Base-by-base conservation (phyloP, 768 basidiomycete species). In the Kwoniella sp. region DNA sequence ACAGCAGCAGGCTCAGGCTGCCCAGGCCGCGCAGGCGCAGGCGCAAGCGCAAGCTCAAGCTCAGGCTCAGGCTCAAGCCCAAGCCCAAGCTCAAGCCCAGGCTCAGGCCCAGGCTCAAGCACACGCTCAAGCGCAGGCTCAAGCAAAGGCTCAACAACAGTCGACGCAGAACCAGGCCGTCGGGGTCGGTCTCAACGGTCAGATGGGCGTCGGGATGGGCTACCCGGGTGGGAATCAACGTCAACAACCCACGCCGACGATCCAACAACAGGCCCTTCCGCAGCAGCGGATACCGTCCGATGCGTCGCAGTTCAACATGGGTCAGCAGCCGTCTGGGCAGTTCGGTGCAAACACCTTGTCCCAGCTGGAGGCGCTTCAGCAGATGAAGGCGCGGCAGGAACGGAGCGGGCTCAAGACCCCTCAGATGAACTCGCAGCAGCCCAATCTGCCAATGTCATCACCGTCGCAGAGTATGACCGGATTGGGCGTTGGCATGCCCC, bases 321-420 rank as follows among this genome's bases (percentile, higher is more conserved):
- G 45, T 25, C 50, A 41, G n/a, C 36, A 52, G 39, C 46, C 41
- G 15, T 19, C 32, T 12, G 41, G 25, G 8, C 43, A 46, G 27
- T 46, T 31, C 32, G n/a, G n/a, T n/a, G 40, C 45, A 3, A 50
- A 49, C n/a, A 42, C 41, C 10, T 56, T 46, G 57, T 62, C 45
- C 47, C 57, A 68, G 37, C 52, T 68, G 25, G 60, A 64, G 49
- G 63, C 63, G 66, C 47, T 68, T 12, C 63, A 68, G 25, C 53
- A 56, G 37, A 68, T 68, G 66, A 62, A 62, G 37, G 50, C 62
- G 36, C 57, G 60, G 12, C 64, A 54, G 23, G 34, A 65, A 32
- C 46, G 50, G 36, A 49, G 57, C 39, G 51, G 52, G n/a, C 36
- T 45, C 51, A 53, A 45, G 27, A 66, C 64, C 2, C 64, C 60